phyloP scores from a whole-genome alignment of 371 early-diverging fungal genomes.

The Actinomortierella wolfii region DNA sequence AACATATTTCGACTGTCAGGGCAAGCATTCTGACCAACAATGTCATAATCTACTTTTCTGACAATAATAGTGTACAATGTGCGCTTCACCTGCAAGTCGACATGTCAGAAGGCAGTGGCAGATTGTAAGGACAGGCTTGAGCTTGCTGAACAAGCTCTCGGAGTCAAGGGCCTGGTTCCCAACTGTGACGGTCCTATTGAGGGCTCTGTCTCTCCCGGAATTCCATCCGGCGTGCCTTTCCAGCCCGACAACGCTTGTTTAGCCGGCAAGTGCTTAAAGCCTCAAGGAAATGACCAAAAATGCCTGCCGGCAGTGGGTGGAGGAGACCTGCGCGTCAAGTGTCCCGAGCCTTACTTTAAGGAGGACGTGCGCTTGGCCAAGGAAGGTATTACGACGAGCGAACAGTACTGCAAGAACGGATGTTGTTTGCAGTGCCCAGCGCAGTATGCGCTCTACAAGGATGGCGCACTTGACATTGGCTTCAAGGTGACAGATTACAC shows the following conservation, averaged over 20 bases:
- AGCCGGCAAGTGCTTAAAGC: constrained; percentile 4
- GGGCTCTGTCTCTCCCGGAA: constrained; percentile 16
- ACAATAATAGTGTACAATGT: constrained; percentile 14
- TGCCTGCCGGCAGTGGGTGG: constrained; percentile 26
- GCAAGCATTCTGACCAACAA: no score
- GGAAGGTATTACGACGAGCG: constrained; percentile 12
- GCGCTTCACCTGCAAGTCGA: constrained; percentile 52
- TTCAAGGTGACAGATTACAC: constrained; percentile 56
- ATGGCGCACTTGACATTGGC: constrained; percentile 51
- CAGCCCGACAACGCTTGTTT: constrained; percentile 48
- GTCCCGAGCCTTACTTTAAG: constrained; percentile 52
- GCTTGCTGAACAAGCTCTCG: constrained; percentile 26
- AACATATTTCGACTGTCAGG: no score
- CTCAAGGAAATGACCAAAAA: constrained; percentile 20
- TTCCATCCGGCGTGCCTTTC: constrained; percentile 30
- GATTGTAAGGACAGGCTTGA: constrained; percentile 47
- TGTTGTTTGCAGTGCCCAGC: constrained; percentile 36
- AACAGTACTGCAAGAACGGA: constrained; percentile 20
- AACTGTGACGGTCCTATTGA: constrained; percentile 49
- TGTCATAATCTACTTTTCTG: no score
- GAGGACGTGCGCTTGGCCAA: neutral
- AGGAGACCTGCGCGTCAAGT: constrained; percentile 51
- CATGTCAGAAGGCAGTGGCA: constrained; percentile 47
- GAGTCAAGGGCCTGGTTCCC: no score
- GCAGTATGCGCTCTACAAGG: constrained; percentile 48